Evolutionary conservation across 2,329 filamentous ascomycete species (phyloP).

Genomic region (Anthostomella pinea): DNA sequence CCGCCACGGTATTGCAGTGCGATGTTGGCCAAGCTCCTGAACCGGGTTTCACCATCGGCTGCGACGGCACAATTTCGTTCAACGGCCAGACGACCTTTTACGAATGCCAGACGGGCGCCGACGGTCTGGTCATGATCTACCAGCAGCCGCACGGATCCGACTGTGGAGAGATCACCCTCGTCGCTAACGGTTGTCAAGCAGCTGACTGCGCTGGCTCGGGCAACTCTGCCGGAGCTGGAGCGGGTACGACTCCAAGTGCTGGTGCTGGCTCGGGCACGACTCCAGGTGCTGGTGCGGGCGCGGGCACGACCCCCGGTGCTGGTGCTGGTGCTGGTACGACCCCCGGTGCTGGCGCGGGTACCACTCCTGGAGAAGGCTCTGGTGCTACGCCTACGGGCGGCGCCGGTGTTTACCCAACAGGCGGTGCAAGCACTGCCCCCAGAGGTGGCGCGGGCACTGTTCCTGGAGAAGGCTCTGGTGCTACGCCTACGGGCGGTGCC

Average conservation of each 20-base stretch:
- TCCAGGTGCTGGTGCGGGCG: too few species aligned
- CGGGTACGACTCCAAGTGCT: too few species aligned
- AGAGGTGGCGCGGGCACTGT: too few species aligned
- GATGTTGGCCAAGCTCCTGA: slow-evolving; percentile 49
- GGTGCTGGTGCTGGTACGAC: too few species aligned
- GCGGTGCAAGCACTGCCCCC: too few species aligned
- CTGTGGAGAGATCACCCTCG: slow-evolving; percentile 48
- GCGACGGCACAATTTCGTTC: slow-evolving; percentile 49
- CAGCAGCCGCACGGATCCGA: slow-evolving; percentile 37
- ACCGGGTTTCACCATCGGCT: slow-evolving; percentile 52
- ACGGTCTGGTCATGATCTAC: slow-evolving; percentile 55
- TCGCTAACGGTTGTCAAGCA: slow-evolving; percentile 29
- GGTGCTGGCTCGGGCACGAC: too few species aligned
- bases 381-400: too few species aligned
- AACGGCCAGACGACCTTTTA: slow-evolving; percentile 53
- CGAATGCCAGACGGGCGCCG: slow-evolving; percentile 53
- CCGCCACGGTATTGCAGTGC: slow-evolving; percentile 58
- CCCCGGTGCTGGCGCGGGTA: background rate
- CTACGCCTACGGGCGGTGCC: too few species aligned
- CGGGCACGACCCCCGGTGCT: too few species aligned
- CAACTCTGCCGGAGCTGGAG: slow-evolving; percentile 1
- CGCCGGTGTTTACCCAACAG: too few species aligned
- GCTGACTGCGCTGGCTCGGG: slow-evolving; percentile 3
- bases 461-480: too few species aligned
- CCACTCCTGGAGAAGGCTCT: too few species aligned